phyloP scores from a whole-genome alignment of 2,329 filamentous ascomycete genomes.

The Emmonsiellopsis sp. region DNA sequence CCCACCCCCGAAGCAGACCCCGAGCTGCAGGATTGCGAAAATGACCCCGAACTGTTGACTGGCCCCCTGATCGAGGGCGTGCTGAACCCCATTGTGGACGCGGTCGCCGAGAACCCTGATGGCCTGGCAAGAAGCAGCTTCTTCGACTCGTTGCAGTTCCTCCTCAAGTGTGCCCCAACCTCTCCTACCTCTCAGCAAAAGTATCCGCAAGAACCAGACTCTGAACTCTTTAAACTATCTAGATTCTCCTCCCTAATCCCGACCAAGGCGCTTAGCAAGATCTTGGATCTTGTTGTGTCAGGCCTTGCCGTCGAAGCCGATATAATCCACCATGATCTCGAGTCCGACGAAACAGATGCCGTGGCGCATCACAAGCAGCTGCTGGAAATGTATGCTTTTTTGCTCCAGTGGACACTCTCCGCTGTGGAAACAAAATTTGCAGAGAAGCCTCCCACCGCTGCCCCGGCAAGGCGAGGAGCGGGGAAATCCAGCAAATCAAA shows the following conservation, averaged over 20 bases:
- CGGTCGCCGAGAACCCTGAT: slow-evolving; percentile 84
- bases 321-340: slow-evolving; percentile 73
- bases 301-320: slow-evolving; percentile 81
- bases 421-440: slow-evolving; percentile 90
- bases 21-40: slow-evolving; percentile 81
- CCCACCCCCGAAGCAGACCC: slow-evolving; percentile 77
- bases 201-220: slow-evolving; percentile 40
- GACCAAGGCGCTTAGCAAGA: slow-evolving; percentile 75
- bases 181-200: slow-evolving; percentile 29
- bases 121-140: slow-evolving; percentile 67
- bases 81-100: slow-evolving; percentile 85
- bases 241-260: slow-evolving; percentile 77
- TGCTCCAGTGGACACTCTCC: slow-evolving; percentile 90
- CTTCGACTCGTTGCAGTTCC: slow-evolving; percentile 89
- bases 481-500: slow-evolving; percentile 67
- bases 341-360: slow-evolving; percentile 83
- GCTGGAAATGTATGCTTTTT: slow-evolving; percentile 86
- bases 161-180: slow-evolving; percentile 80
- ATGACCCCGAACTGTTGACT: slow-evolving; percentile 76
- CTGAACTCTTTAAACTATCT: slow-evolving; percentile 55
- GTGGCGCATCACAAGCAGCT: slow-evolving; percentile 81
- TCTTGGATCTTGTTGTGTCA: slow-evolving; percentile 82
- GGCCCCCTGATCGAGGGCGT: slow-evolving; percentile 71
- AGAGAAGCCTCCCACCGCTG: slow-evolving; percentile 70
- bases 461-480: slow-evolving; percentile 63